Evolutionary conservation across 1,284 basidiomycete genomes (phyloP).

Genomic region (Leccinum ponderosum): DNA sequence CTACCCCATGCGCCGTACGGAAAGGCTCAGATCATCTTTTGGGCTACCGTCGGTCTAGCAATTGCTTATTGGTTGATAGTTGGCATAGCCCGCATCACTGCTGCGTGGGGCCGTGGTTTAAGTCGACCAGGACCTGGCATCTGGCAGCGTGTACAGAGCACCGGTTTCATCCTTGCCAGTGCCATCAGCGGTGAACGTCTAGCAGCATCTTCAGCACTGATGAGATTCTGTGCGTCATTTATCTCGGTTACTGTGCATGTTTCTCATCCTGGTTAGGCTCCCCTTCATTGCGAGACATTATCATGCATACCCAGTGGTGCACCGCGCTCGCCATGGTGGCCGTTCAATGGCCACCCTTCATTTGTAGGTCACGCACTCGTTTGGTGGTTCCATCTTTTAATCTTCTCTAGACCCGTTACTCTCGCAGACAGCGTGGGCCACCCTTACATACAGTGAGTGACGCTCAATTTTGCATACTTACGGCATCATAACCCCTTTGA

Average conservation of each 20-base stretch:
- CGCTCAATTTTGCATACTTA: slow-evolving; percentile 2
- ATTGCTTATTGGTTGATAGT: slow-evolving; percentile 82
- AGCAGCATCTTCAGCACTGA: slow-evolving; percentile 80
- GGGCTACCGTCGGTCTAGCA: slow-evolving; percentile 76
- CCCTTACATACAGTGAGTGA: slow-evolving; percentile 78
- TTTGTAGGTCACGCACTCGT: slow-evolving; percentile 59
- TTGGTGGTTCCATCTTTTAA: slow-evolving; percentile 14
- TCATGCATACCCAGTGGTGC: slow-evolving; percentile 93
- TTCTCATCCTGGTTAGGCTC: slow-evolving; percentile 59
- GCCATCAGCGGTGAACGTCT: slow-evolving; percentile 90
- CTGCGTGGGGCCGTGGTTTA: slow-evolving; percentile 78
- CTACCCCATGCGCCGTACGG: slow-evolving; percentile 61
- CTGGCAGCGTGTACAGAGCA: slow-evolving; percentile 73
- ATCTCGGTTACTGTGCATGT: slow-evolving; percentile 8
- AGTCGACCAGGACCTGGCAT: slow-evolving; percentile 56
- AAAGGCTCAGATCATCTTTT: slow-evolving; percentile 77
- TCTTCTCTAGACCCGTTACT: slow-evolving; percentile 74
- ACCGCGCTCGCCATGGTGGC: slow-evolving; percentile 87
- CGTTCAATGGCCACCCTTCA: slow-evolving; percentile 91
- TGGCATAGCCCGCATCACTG: slow-evolving; percentile 77
- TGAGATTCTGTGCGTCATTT: slow-evolving; percentile 77
- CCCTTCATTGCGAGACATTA: slow-evolving; percentile 89
- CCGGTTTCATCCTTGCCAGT: slow-evolving; percentile 87
- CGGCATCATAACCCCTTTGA: slow-evolving; percentile 13
- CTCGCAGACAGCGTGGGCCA: slow-evolving; percentile 85